phyloP scores from a whole-genome alignment of 2,329 filamentous ascomycete species.

The Tolypocladium capitatum region DNA sequence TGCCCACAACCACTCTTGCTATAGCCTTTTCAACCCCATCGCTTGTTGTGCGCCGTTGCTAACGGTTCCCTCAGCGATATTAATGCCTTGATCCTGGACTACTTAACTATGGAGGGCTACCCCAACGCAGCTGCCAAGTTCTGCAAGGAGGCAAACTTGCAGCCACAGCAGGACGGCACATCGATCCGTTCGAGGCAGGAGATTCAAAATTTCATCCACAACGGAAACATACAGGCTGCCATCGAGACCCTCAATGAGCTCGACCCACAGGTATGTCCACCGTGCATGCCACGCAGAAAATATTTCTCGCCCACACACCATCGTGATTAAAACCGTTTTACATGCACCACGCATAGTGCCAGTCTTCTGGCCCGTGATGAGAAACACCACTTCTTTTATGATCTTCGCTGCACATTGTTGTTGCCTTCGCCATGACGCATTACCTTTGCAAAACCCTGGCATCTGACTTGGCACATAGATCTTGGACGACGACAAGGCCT shows the following conservation, averaged over 20 bases:
- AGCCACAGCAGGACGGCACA: constrained; percentile 55
- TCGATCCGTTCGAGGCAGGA: constrained; percentile 67
- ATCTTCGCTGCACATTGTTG: constrained; percentile 8
- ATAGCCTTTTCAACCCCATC: constrained; percentile 1
- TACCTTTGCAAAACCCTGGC: not conserved
- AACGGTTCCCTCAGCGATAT: constrained; percentile 57
- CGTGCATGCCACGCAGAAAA: not conserved
- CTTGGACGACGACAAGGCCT: constrained; percentile 63
- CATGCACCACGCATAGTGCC: constrained; percentile 99
- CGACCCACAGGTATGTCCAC: constrained; percentile 67
- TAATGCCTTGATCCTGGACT: constrained; percentile 90
- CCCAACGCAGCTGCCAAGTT: constrained; percentile 87
- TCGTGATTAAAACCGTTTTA: constrained; percentile 91
- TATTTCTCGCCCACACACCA: not conserved
- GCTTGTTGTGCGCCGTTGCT: constrained; percentile 8
- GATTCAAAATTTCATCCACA: constrained; percentile 75
- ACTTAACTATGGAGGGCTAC: constrained; percentile 91
- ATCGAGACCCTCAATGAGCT: constrained; percentile 82
- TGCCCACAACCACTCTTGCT: not conserved
- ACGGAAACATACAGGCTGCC: constrained; percentile 71
- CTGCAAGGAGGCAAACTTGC: constrained; percentile 81
- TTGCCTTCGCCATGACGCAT: not conserved
- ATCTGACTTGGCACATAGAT: constrained; percentile 45
- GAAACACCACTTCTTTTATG: constrained; percentile 50
- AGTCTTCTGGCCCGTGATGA: constrained; percentile 73